These are phyloP conservation scores for Boletus bicolor DNA, from an alignment of 768 basidiomycete species.

Conservation along the genomic window DNA sequence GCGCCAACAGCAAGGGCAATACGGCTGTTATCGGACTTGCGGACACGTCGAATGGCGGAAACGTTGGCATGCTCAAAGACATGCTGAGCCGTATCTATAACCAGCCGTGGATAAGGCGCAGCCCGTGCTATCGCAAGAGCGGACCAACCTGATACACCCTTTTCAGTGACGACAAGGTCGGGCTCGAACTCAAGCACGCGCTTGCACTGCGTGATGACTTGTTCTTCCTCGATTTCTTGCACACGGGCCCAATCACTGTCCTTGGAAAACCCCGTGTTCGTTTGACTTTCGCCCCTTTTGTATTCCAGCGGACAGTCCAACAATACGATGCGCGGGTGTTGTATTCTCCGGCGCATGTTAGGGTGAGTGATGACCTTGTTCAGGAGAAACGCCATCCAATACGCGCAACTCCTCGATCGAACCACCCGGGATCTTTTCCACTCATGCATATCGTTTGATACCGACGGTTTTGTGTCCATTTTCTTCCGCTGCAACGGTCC, in stretches of 20 bases:
- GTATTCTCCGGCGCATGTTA: conserved; percentile 89
- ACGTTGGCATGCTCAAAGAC: conserved; percentile 84
- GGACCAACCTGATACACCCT: conserved; percentile 73
- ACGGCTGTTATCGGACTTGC: conserved; percentile 98
- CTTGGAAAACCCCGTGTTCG: conserved; percentile 96
- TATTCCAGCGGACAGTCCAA: conserved; percentile 96
- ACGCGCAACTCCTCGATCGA: conserved; percentile 93
- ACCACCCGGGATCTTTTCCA: conserved; percentile 97
- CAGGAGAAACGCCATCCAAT: conserved; percentile 86
- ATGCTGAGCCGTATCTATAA: conserved; percentile 86
- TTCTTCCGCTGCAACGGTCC: too few relatives aligned
- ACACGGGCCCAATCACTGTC: conserved; percentile 91
- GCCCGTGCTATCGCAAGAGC: not conserved
- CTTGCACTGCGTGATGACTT: conserved; percentile 83
- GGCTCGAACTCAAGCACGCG: conserved; percentile 91
- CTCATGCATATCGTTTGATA: conserved; percentile 95
- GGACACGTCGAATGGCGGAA: conserved; percentile 93
- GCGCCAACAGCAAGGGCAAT: conserved; percentile 94
- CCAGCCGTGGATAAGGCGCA: not conserved
- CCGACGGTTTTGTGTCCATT: conserved; percentile 96
- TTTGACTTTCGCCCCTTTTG: conserved; percentile 98
- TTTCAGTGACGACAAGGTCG: conserved; percentile 86
- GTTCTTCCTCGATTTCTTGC: conserved; percentile 95
- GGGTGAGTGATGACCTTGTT: conserved; percentile 99
- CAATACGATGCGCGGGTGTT: conserved; percentile 82